These are phyloP conservation scores for Serendipita sp. DNA, from an alignment of 768 basidiomycete genomes.

Conservation along the genomic window DNA sequence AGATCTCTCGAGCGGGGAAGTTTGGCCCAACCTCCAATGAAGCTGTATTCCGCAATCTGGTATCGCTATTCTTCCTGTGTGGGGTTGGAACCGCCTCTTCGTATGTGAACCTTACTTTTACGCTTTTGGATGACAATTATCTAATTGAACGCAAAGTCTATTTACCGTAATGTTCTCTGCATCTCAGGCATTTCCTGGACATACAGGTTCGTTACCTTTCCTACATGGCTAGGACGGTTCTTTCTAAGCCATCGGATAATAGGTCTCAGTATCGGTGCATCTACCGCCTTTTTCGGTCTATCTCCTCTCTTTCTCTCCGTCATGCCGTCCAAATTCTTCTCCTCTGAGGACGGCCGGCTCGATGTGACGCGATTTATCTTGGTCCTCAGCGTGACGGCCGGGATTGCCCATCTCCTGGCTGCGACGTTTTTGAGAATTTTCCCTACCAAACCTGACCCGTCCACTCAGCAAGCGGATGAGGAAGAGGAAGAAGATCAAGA, in stretches of 20 bases:
- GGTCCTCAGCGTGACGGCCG: slow-evolving; percentile 42
- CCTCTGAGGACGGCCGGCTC: slow-evolving; percentile 22
- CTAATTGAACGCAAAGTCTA: slow-evolving; percentile 25
- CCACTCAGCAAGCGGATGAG: neutral
- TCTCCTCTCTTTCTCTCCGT: slow-evolving; percentile 60
- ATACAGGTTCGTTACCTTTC: slow-evolving; percentile 49
- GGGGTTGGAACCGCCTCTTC: slow-evolving; percentile 59
- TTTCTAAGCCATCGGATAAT: neutral
- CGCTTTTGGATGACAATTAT: too few species aligned
- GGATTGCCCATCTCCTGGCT: slow-evolving; percentile 38
- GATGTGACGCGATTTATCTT: slow-evolving; percentile 35
- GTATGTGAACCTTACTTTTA: slow-evolving; percentile 27
- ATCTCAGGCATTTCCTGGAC: slow-evolving; percentile 48
- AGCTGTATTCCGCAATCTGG: slow-evolving; percentile 35
- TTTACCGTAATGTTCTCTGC: slow-evolving; percentile 66
- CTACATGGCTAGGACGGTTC: neutral
- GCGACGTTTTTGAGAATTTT: slow-evolving; percentile 26
- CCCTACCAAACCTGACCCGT: slow-evolving; percentile 12
- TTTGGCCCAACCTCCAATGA: slow-evolving; percentile 22
- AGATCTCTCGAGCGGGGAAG: slow-evolving; percentile 31
- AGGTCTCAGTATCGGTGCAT: slow-evolving; percentile 19
- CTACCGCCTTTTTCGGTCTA: slow-evolving; percentile 62
- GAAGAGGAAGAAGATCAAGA: slow-evolving; percentile 8
- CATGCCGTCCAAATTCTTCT: slow-evolving; percentile 48
- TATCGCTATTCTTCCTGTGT: slow-evolving; percentile 42